phyloP scores from a whole-genome alignment of 2,329 filamentous ascomycete genomes.

The Monosporascus sp. region DNA sequence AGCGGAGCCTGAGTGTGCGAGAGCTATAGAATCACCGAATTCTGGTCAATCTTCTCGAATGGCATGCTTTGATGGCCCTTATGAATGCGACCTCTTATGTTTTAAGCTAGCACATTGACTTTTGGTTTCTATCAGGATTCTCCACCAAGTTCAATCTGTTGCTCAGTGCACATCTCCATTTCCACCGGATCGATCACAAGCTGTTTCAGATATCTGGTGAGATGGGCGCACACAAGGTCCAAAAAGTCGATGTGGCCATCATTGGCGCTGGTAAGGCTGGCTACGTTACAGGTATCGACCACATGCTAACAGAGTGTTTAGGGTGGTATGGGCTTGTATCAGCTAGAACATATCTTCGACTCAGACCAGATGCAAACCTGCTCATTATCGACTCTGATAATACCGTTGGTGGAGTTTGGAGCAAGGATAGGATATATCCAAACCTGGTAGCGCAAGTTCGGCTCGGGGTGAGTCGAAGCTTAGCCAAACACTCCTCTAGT shows the following conservation, averaged over 20 bases:
- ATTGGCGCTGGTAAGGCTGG: conserved; percentile 18
- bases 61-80: too few relatives aligned
- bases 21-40: too few relatives aligned
- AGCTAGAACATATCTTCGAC: conserved; percentile 18
- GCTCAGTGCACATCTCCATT: too few relatives aligned
- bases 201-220: too few relatives aligned
- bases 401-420: conserved; percentile 20
- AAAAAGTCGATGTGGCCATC: conserved; percentile 16
- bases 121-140: too few relatives aligned
- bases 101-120: too few relatives aligned
- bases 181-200: too few relatives aligned
- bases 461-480: conserved; percentile 13
- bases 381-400: conserved; percentile 19
- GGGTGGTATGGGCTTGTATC: conserved; percentile 19
- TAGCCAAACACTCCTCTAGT: neutral
- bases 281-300: neutral
- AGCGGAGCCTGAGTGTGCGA: too few relatives aligned
- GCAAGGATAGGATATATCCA: conserved; percentile 20
- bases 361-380: conserved; percentile 16
- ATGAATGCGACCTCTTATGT: too few relatives aligned
- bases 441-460: conserved; percentile 19
- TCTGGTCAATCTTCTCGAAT: too few relatives aligned
- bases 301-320: conserved; percentile 1
- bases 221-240: too few relatives aligned
- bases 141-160: too few relatives aligned